Evolutionary conservation across 176 grass and related monocot species (phyloP), one percentile per base, ranked within the genome.

Genomic region (Carex pumila): DNA sequence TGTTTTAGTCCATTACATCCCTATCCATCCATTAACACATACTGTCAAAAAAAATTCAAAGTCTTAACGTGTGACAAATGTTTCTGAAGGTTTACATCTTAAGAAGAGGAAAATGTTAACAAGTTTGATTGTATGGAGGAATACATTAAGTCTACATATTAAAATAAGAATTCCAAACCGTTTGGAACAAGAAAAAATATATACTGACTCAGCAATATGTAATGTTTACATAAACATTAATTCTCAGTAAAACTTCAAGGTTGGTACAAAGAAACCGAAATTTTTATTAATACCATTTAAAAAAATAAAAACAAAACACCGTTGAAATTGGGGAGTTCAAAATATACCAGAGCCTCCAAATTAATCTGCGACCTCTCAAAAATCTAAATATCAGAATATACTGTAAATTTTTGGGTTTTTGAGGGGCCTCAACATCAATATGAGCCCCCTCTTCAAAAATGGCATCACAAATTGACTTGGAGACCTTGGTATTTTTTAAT

Each of bases 211-310:
- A 77, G 72, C 72, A 77, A 56, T 22, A 77, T 55, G 72, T 77
- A 56, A 77, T 77, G 72, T 77, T 77, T 77, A 50, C 72, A 77
- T 77, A 77, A 32, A 77, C 72, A 15, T 5, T 3, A 39, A 39
- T 77, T 77, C 5, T 18, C 5, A 14, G 72, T 77, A 56, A 32
- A 77, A 76, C 47, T 54, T 75, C 0, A 6, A 75, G 12, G 32
- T 68, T 76, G 7, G 43, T 34, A 34, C 32, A 2, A 34, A 34
- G 3, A 34, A 25, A 25, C 25, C 32, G 32, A 34, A 34, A 34
- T 34, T 34, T 34, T 34, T 34, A 34, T 34, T 34, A 34, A 34
- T 34, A 34, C 32, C 3, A 34, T 34, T 34, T 34, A 34, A 34
- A 34, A 34, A 34, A 34, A 34, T 0, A 34, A 34, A 34, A 34